These are phyloP conservation scores for Sordariomycetes sp. DNA, from an alignment of 2,329 filamentous ascomycete species.

Conservation along the genomic window DNA sequence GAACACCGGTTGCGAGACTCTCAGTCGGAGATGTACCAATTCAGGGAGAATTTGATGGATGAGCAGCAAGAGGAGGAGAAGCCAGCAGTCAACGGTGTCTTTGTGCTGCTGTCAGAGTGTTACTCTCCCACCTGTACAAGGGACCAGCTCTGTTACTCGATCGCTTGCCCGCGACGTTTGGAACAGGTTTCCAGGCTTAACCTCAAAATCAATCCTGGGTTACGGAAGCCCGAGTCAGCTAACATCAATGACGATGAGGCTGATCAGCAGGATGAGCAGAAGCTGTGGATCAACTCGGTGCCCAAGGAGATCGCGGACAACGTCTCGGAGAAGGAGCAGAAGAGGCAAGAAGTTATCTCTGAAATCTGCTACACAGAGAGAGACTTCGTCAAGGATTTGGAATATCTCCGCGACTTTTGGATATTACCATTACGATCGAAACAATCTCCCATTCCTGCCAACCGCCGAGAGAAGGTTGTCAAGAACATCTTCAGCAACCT, in stretches of 20 bases:
- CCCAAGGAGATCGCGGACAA: slow-evolving; percentile 89
- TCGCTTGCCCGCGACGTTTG: slow-evolving; percentile 84
- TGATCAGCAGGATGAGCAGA: slow-evolving; percentile 87
- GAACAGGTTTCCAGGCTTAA: slow-evolving; percentile 95
- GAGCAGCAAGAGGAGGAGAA: slow-evolving; percentile 67
- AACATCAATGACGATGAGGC: slow-evolving; percentile 66
- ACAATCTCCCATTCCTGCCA: slow-evolving; percentile 79
- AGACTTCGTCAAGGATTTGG: slow-evolving; percentile 97
- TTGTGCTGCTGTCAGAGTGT: slow-evolving; percentile 91
- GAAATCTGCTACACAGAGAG: slow-evolving; percentile 98
- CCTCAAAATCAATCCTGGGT: slow-evolving; percentile 80
- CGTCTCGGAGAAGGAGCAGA: slow-evolving; percentile 86
- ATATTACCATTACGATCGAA: slow-evolving; percentile 81
- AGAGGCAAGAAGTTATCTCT: slow-evolving; percentile 94
- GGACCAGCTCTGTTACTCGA: slow-evolving; percentile 94
- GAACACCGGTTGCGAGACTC: slow-evolving; percentile 92
- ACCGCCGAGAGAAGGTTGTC: slow-evolving; percentile 82
- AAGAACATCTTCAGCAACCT: slow-evolving; percentile 94
- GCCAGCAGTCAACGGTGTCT: slow-evolving; percentile 78
- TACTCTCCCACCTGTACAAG: slow-evolving; percentile 96
- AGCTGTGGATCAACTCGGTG: slow-evolving; percentile 98
- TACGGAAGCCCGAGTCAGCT: slow-evolving; percentile 55
- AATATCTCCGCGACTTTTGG: slow-evolving; percentile 98
- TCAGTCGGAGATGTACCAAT: slow-evolving; percentile 92
- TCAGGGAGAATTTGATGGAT: slow-evolving; percentile 85